phyloP scores from a whole-genome alignment of 345 rosid genomes.

The Bruguiera sexangula region DNA sequence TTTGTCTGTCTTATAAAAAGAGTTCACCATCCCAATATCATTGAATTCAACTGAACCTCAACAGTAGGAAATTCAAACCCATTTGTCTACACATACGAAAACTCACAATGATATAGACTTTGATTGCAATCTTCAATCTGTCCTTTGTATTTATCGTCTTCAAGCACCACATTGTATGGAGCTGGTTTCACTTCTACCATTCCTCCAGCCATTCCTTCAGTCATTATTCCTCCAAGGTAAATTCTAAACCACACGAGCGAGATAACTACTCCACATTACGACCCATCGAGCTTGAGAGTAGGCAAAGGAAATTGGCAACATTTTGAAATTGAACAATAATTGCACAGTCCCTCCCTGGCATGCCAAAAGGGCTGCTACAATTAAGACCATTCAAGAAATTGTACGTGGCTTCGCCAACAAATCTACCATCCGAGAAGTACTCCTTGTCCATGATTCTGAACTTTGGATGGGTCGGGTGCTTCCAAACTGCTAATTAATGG shows the following conservation, averaged over 20 bases:
- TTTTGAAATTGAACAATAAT: no score
- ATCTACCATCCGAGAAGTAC: constrained; percentile 50
- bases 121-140: constrained; percentile 57
- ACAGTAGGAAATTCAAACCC: no score
- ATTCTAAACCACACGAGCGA: constrained; percentile 34
- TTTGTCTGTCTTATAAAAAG: no score
- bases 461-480: constrained; percentile 47
- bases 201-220: constrained; percentile 58
- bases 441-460: constrained; percentile 64
- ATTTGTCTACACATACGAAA: not conserved
- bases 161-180: constrained; percentile 67
- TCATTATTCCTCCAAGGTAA: constrained; percentile 63
- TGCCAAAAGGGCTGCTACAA: no score
- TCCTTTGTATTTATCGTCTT: constrained; percentile 71
- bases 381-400: not conserved
- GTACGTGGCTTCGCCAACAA: constrained; percentile 79
- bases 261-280: not conserved
- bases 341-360: no score
- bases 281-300: no score
- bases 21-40: not conserved
- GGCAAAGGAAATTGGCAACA: no score
- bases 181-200: constrained; percentile 51
- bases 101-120: constrained; percentile 53
- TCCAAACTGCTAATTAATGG: constrained; percentile 47
- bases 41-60: no score